These are phyloP conservation scores for Phytophthora multivora DNA, from an alignment of 352 stramenopile species.

Conservation along the genomic window DNA sequence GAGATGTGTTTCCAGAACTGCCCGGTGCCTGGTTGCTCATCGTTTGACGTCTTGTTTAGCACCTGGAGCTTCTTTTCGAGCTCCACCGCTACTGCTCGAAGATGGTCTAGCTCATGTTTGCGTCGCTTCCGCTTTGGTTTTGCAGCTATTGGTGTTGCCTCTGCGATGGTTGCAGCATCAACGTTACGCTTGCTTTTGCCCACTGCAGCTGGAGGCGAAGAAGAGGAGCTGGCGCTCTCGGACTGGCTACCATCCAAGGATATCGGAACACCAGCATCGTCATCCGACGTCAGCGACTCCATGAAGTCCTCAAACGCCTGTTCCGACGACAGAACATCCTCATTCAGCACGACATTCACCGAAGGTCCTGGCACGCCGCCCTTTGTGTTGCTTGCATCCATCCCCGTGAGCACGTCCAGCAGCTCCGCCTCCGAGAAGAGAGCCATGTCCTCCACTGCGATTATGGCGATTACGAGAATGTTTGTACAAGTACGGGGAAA, in stretches of 20 bases:
- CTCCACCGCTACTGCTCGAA: slow-evolving; percentile 42
- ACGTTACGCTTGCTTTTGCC: slow-evolving; percentile 3
- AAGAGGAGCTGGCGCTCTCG: neutral
- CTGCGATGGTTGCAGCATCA: neutral
- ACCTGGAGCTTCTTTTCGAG: slow-evolving; percentile 52
- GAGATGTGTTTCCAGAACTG: slow-evolving; percentile 57
- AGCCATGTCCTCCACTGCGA: slow-evolving; percentile 1
- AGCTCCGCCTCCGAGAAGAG: slow-evolving; percentile 58
- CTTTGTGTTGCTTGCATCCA: slow-evolving; percentile 18
- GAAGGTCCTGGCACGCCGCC: neutral
- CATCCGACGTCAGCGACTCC: slow-evolving; percentile 30
- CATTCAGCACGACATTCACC: slow-evolving; percentile 19
- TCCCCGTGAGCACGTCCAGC: slow-evolving; percentile 46
- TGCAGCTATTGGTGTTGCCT: neutral
- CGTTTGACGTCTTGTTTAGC: slow-evolving; percentile 34
- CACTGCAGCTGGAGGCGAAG: neutral
- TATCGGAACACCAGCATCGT: slow-evolving; percentile 3
- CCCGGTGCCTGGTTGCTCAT: slow-evolving; percentile 30
- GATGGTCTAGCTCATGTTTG: slow-evolving; percentile 63
- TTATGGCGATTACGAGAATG: slow-evolving; percentile 7
- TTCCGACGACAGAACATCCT: slow-evolving; percentile 26
- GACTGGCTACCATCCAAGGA: slow-evolving; percentile 11
- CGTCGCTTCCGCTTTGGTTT: slow-evolving; percentile 56
- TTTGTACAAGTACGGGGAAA: neutral
- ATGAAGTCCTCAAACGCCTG: slow-evolving; percentile 33